Conservation (phyloP, 176 grass and related monocot species). For the Rhynchospora breviuscula region DNA sequence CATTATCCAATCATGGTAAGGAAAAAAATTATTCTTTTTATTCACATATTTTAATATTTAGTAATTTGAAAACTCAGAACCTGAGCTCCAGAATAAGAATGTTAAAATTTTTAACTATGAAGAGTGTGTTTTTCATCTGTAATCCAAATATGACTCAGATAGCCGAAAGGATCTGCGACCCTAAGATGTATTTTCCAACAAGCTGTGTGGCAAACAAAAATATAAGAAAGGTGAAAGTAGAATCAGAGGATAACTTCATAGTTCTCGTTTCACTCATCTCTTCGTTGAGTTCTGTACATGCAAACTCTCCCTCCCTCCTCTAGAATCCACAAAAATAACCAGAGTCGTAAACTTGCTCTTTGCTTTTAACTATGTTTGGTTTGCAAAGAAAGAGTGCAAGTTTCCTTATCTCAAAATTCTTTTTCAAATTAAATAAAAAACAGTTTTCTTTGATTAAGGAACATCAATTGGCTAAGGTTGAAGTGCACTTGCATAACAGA, state of each 20-base stretch:
- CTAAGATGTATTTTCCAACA: conserved; percentile 5
- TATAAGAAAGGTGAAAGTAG: not conserved
- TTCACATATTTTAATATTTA: not conserved
- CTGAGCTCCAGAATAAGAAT: not conserved
- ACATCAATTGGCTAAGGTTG: not conserved
- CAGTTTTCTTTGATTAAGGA: not conserved
- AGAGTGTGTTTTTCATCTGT: not conserved
- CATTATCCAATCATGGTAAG: not conserved
- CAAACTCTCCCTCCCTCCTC: no score
- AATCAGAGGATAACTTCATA: not conserved
- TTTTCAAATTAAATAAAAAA: not conserved
- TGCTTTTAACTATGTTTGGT: no score
- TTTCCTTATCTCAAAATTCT: not conserved
- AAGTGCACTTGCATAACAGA: conserved; percentile 5
- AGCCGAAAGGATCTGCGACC: not conserved
- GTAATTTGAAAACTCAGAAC: not conserved
- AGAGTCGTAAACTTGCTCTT: no score
- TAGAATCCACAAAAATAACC: no score
- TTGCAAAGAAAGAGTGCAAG: not conserved
- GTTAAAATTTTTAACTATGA: not conserved
- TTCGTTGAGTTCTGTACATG: no score
- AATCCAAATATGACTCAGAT: not conserved
- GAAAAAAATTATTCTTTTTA: not conserved
- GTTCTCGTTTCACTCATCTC: not conserved
- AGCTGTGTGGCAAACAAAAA: not conserved